Conservation (phyloP, 2,329 filamentous ascomycete genomes). For the Phaeosphaeriaceae sp. region DNA sequence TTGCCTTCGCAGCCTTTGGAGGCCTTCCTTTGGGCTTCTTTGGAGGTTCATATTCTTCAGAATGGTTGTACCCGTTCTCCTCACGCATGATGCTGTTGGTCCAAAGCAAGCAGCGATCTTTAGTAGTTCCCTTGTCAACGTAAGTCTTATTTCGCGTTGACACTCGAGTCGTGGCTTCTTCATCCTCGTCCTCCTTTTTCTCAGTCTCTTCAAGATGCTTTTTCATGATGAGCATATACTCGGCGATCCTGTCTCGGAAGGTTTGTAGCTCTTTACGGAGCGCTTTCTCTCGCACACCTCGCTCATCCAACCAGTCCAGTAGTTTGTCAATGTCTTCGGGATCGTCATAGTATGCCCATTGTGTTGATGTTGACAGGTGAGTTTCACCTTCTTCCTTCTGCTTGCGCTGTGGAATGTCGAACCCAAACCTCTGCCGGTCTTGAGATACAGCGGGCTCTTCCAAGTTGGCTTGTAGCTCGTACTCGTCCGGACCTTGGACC, state of each 20-base stretch:
- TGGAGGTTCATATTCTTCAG: slow-evolving; percentile 60
- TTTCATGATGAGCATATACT: slow-evolving; percentile 80
- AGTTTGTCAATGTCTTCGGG: slow-evolving; percentile 78
- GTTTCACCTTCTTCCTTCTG: slow-evolving; percentile 82
- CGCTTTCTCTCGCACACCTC: slow-evolving; percentile 84
- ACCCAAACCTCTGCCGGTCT: slow-evolving; percentile 77
- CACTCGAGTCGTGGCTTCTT: slow-evolving; percentile 60
- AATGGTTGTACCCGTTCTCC: slow-evolving; percentile 65
- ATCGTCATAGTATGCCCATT: slow-evolving; percentile 93
- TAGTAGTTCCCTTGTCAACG: slow-evolving; percentile 58
- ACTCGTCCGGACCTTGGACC: slow-evolving; percentile 92
- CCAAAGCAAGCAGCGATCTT: slow-evolving; percentile 69
- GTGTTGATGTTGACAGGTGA: slow-evolving; percentile 73
- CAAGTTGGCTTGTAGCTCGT: slow-evolving; percentile 67
- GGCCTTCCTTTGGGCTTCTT: slow-evolving; percentile 52
- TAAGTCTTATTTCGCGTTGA: slow-evolving; percentile 69
- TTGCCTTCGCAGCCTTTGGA: slow-evolving; percentile 36
- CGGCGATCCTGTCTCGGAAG: slow-evolving; percentile 76
- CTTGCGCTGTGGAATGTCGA: slow-evolving; percentile 86
- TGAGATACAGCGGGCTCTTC: slow-evolving; percentile 71
- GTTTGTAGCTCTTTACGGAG: slow-evolving; percentile 83
- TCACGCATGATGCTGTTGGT: slow-evolving; percentile 66
- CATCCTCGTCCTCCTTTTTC: slow-evolving; percentile 54
- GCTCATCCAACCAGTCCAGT: slow-evolving; percentile 85
- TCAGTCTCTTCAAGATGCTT: slow-evolving; percentile 68